Conservation (phyloP, 805 yeast genomes). For the Zygoascus tannicola region DNA sequence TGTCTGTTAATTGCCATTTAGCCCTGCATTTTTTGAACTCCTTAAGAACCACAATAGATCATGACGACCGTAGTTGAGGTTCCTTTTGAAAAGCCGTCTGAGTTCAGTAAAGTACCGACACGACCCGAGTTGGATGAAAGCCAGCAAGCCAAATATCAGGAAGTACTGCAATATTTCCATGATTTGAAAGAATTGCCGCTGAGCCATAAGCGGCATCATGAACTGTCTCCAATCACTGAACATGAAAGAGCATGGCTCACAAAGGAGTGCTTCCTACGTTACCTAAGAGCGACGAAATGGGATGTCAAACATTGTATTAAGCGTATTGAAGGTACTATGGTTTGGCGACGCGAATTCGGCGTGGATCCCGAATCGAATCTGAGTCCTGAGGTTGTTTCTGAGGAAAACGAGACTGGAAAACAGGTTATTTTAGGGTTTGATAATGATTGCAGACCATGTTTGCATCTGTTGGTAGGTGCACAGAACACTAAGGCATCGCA, state of each 20-base stretch:
- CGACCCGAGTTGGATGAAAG: slow-evolving; percentile 39
- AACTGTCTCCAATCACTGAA: slow-evolving; percentile 32
- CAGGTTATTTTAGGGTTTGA: slow-evolving; percentile 88
- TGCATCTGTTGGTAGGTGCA: slow-evolving; percentile 87
- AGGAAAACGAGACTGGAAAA: slow-evolving; percentile 86
- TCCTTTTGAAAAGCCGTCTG: slow-evolving; percentile 54
- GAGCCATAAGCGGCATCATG: slow-evolving; percentile 19
- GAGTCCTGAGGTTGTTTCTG: slow-evolving; percentile 30
- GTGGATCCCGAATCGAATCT: slow-evolving; percentile 35
- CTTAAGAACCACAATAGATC: too few species aligned
- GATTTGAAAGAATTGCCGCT: slow-evolving; percentile 41
- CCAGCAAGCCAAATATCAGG: slow-evolving; percentile 51
- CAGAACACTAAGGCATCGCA: slow-evolving; percentile 88
- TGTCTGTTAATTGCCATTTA: too few species aligned
- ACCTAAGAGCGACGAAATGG: slow-evolving; percentile 94
- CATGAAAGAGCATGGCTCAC: slow-evolving; percentile 89
- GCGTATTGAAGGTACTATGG: slow-evolving; percentile 66
- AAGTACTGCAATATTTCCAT: slow-evolving; percentile 56
- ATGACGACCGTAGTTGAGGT: background rate
- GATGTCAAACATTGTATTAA: slow-evolving; percentile 55
- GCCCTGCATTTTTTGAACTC: too few species aligned
- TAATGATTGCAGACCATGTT: slow-evolving; percentile 81
- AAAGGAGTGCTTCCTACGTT: slow-evolving; percentile 81
- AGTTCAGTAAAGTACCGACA: slow-evolving; percentile 42
- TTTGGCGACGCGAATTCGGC: slow-evolving; percentile 95